Evolutionary conservation across 148 eudicot genomes (phyloP).

Genomic region (Rhododendron simsii): DNA sequence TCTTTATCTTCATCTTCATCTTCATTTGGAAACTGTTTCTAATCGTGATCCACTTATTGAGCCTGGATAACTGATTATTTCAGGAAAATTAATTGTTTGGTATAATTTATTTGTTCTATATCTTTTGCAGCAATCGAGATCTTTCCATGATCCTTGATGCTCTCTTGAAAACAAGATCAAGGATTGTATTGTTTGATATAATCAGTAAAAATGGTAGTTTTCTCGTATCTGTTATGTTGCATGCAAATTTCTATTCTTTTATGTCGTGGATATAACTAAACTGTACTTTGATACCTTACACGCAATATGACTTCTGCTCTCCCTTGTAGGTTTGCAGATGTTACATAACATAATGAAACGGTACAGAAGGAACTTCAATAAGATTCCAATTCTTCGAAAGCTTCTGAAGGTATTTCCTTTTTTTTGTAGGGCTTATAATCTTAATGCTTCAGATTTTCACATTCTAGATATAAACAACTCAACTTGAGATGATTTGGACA

Average conservation of each 20-base stretch:
- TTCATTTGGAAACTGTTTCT: conserved; percentile 5
- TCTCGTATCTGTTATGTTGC: neutral
- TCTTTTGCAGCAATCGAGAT: conserved; percentile 74
- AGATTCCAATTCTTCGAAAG: conserved; percentile 88
- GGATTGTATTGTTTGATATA: conserved; percentile 74
- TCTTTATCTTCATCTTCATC: conserved; percentile 8
- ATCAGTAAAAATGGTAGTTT: conserved; percentile 79
- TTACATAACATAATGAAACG: conserved; percentile 89
- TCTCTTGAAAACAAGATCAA: conserved; percentile 78
- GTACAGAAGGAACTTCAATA: conserved; percentile 63
- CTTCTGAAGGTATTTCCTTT: conserved; percentile 66
- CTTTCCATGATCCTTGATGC: conserved; percentile 98
- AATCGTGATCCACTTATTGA: neutral
- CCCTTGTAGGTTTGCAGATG: conserved; percentile 83
- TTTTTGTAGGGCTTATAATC: neutral
- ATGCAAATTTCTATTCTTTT: neutral
- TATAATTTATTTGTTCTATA: neutral
- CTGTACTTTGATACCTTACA: neutral
- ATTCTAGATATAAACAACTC: neutral
- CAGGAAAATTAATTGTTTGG: neutral
- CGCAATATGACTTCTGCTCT: conserved; percentile 1
- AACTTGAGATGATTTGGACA: neutral
- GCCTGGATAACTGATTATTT: conserved; percentile 2
- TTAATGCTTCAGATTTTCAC: neutral
- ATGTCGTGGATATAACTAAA: neutral